Evolutionary conservation across 257 asterid genomes (phyloP), one percentile per base, ranked within the genome.

Genomic region (Salvia rosmarinus): DNA sequence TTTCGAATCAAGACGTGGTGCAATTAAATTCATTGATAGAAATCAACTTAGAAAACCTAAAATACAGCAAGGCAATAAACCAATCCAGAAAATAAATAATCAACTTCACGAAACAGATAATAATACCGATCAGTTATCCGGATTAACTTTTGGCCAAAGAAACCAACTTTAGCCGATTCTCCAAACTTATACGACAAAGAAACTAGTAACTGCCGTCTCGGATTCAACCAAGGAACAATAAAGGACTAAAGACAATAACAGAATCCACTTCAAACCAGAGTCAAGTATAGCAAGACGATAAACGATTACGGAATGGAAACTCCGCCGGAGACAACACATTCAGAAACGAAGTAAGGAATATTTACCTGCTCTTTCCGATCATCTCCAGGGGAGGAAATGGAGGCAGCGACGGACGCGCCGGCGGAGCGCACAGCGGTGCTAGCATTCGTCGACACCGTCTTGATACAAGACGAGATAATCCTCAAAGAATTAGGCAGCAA

Each of bases 311-410:
- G 28, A 50, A 66, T 54, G 16, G 21, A 43, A 63, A 28, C 34
- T 71, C 64, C 67, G 37, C 56, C 10, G 19, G 11, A 51, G 60
- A 32, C 21, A 77, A 75, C 2, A 60, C 55, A 56, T 62, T 39
- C 13, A 9, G 19, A 63, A 62, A 32, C 39, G 20, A 60, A 76
- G 30, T 19, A 2, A 56, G 42, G 19, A 72, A 65, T 37, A 64
- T 28, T 54, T 56, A 88, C 96, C 93, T 87, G 96, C 81, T 89
- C 96, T 75, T 66, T 89, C 32, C 87, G 91, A 86, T 83, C 90
- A 60, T 89, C 90, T 16, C 76, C 77, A 3, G 85, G 44, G 0
- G 89, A 68, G 5, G 89, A 85, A 77, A 89, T 77, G 57, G 95
- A 83, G 58, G 93, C 84, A 46, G 96, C 86, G 57, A 86, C 92